Conservation (phyloP, 164 flowering plant genomes). For the Litsea cubeba region DNA sequence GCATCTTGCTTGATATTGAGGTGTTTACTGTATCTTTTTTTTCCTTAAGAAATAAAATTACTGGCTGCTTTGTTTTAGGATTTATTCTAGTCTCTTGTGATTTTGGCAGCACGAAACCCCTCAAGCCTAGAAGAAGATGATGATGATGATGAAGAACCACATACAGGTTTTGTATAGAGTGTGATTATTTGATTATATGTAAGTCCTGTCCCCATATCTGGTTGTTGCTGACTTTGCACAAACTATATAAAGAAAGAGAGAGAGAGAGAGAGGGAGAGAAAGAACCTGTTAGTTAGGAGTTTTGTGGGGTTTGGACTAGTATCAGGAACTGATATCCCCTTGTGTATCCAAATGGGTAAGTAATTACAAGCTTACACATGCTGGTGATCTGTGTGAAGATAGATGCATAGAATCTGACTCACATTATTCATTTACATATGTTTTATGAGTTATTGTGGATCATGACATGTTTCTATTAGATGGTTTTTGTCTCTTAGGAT, state of each 20-base stretch:
- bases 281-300: conserved; percentile 1
- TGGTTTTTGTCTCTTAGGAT: background rate
- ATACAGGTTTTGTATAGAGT: conserved; percentile 9
- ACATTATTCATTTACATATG: background rate
- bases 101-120: conserved; percentile 10
- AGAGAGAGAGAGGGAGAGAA: background rate
- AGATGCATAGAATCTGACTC: conserved; percentile 3
- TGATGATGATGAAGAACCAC: background rate
- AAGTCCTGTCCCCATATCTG: conserved; percentile 6
- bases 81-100: background rate
- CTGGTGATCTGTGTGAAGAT: background rate
- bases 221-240: background rate
- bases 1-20: background rate
- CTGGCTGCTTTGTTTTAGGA: background rate
- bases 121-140: background rate
- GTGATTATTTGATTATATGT: conserved; percentile 13
- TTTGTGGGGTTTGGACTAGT: background rate
- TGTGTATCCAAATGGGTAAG: background rate
- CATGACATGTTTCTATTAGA: background rate
- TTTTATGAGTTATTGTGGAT: background rate
- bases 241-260: background rate
- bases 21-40: background rate
- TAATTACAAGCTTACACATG: background rate
- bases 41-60: background rate
- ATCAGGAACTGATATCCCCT: background rate